Conservation (phyloP, 2,329 filamentous ascomycete species). For the Calonectria montana region DNA sequence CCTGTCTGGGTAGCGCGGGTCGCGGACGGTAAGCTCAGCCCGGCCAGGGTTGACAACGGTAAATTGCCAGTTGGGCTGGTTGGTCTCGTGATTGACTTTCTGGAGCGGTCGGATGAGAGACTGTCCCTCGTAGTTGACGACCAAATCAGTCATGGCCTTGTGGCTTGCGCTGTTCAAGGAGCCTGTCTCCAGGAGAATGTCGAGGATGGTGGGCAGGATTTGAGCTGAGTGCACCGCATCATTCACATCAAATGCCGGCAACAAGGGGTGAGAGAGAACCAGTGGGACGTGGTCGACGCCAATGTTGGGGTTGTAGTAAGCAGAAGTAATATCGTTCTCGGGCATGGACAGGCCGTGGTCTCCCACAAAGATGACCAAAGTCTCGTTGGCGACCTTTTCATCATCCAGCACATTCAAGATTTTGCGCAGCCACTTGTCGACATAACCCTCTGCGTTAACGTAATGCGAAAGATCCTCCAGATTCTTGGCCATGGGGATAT, state of each 20-base stretch:
- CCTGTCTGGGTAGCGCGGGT: conserved; percentile 37
- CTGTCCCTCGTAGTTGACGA: not conserved
- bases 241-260: not conserved
- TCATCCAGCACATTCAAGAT: not conserved
- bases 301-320: not conserved
- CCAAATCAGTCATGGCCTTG: not conserved
- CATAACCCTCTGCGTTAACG: not conserved
- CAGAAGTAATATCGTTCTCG: conserved; percentile 1
- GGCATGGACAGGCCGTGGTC: not conserved
- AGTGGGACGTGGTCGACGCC: not conserved
- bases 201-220: not conserved
- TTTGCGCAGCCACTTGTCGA: not conserved
- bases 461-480: conserved; percentile 27
- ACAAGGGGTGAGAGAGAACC: not conserved
- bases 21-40: conserved; percentile 40
- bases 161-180: not conserved
- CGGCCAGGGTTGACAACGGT: conserved; percentile 43
- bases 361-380: not conserved
- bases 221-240: not conserved
- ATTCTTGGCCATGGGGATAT: conserved; percentile 41
- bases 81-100: not conserved
- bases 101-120: not conserved
- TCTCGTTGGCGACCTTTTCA: not conserved
- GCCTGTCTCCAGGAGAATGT: not conserved
- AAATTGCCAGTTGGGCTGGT: conserved; percentile 27